Evolutionary conservation across 2,329 filamentous ascomycete genomes (phyloP).

Genomic region (Diaporthe destruens): DNA sequence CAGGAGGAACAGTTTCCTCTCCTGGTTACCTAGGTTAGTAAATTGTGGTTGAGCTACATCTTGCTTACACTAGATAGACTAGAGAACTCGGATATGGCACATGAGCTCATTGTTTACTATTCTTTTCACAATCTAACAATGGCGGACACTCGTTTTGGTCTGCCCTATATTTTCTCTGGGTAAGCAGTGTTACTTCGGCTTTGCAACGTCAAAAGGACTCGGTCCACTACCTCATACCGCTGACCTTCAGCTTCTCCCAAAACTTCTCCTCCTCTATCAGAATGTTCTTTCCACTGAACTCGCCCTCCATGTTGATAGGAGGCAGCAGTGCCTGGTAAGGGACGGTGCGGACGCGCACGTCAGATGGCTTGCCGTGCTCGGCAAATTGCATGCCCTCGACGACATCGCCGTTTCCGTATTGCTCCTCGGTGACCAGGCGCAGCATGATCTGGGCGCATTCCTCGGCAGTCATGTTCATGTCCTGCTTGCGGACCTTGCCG

Average conservation of each 20-base stretch:
- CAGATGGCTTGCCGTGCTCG: conserved; percentile 19
- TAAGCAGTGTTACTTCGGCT: too few relatives aligned
- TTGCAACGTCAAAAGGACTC: too few relatives aligned
- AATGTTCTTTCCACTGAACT: conserved; percentile 43
- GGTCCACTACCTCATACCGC: conserved; percentile 29
- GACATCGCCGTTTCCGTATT: conserved; percentile 38
- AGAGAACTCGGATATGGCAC: too few relatives aligned
- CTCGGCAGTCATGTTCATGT: conserved; percentile 40
- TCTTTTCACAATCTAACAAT: too few relatives aligned
- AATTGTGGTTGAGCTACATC: too few relatives aligned
- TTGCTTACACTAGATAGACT: too few relatives aligned
- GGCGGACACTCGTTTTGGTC: too few relatives aligned
- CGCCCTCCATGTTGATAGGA: conserved; percentile 36
- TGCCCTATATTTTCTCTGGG: background rate
- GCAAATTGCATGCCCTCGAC: conserved; percentile 41
- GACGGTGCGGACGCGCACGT: conserved; percentile 37
- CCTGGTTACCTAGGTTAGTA: too few relatives aligned
- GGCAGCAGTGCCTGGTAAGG: conserved; percentile 38
- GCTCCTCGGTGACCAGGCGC: conserved; percentile 34
- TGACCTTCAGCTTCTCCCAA: conserved; percentile 40
- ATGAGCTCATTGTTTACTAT: too few relatives aligned
- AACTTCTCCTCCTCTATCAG: conserved; percentile 41
- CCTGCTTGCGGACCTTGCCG: conserved; percentile 36
- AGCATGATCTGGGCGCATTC: conserved; percentile 40
- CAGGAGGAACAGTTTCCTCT: too few relatives aligned